Base-by-base conservation (phyloP, 768 basidiomycete genomes). In the Calocera viscosa region DNA sequence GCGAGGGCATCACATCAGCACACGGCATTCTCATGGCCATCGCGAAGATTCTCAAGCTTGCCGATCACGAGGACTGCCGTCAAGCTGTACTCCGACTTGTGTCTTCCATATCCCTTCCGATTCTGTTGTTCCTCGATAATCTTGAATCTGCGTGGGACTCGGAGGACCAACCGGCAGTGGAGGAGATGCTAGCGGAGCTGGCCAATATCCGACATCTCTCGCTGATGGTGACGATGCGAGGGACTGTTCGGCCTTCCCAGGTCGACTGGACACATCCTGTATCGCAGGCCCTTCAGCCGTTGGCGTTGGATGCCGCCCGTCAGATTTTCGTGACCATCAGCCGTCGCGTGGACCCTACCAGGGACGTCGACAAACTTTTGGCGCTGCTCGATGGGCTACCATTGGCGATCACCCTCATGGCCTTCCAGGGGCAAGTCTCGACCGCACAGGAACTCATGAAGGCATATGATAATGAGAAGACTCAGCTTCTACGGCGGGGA, bases 81-180 rank as follows among this genome's bases (percentile, higher is more conserved):
- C n/a, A n/a, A n/a, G n/a, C 43, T 7, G 24, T 47, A 19, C 43
- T 19, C 43, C 7, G 19, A 17, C 5, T 5, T 8, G 16, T 7
- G 5, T 47, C 19, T 24, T 47, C 43, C 43, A 47, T 7, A 8
- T 24, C 43, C 8, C 43, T 8, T 3, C 8, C 16, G 43, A 7
- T 75, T 11, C 49, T 79, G 28, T 41, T 79, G 24, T 66, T 79
- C 26, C 69, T 80, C 12, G 78, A 80, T 65, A 78, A 80, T 65
- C 78, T 80, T 65, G 79, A 80, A 71, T 77, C 78, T 10, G 73
- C 76, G 2, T 79, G 78, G 78, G 72, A 76, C 67, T 69, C 70
- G 41, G 68, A 67, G 8, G 69, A 67, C 2, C 68, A 70, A 64
- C 68, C 64, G 11, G 67, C 71, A 24, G 71, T 78, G 33, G 69